Percentiles rank a stretch among this genome's conserved stretches.
These are phyloP conservation scores for Calonectria pauciramosa DNA, from an alignment of 2,329 filamentous ascomycete genomes.

Conservation along the genomic window DNA sequence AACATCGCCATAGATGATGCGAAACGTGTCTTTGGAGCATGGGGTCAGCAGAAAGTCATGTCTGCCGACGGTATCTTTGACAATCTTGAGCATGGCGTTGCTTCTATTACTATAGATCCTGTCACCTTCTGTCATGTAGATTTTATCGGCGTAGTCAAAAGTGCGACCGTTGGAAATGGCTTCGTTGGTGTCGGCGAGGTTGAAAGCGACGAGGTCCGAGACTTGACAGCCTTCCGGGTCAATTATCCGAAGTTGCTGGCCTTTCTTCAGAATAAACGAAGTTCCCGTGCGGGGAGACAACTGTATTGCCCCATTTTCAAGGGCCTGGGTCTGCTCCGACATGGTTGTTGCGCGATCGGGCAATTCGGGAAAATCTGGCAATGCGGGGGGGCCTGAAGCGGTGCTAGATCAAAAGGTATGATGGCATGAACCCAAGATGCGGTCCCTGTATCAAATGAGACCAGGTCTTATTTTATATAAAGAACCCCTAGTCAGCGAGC, in stretches of 20 bases:
- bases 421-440: not conserved
- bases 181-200: not conserved
- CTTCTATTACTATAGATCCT: constrained; percentile 12
- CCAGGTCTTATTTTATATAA: not conserved
- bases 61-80: constrained; percentile 3
- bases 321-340: constrained; percentile 1
- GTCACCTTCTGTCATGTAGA: not conserved
- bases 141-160: constrained; percentile 13
- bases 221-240: constrained; percentile 11
- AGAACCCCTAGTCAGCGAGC: no score
- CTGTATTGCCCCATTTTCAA: not conserved
- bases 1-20: constrained; percentile 15
- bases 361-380: not conserved
- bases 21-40: constrained; percentile 16
- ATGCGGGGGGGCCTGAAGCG: not conserved
- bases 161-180: constrained; percentile 11
- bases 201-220: constrained; percentile 13
- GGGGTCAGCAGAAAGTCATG: constrained; percentile 11
- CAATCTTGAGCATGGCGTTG: constrained; percentile 4
- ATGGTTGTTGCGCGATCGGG: not conserved
- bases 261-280: not conserved
- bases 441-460: not conserved
- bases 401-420: not conserved
- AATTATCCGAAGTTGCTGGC: not conserved
- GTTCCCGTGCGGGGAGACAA: not conserved